Conservation (phyloP, 441 rosid genomes). For the Mallotus repandus region DNA sequence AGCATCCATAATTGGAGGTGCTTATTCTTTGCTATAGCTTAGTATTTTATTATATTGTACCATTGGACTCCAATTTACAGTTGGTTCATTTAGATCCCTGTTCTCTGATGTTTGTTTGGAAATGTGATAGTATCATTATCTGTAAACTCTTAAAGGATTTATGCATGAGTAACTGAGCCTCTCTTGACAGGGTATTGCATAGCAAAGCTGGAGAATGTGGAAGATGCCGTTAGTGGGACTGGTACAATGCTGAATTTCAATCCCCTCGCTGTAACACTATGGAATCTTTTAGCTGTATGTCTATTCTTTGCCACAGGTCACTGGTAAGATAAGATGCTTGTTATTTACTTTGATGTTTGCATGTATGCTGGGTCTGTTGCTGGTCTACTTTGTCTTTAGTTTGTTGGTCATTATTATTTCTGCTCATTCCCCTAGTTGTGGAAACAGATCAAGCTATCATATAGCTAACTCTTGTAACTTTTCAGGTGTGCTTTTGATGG, state of each 20-base stretch:
- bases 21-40: conserved; percentile 9
- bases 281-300: conserved; percentile 83
- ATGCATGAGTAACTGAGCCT: conserved; percentile 2
- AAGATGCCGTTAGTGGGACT: conserved; percentile 27
- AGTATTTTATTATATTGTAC: background rate
- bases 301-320: conserved; percentile 90
- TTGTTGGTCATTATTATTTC: background rate
- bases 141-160: conserved; percentile 7
- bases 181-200: conserved; percentile 80
- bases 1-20: conserved; percentile 74
- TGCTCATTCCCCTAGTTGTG: background rate
- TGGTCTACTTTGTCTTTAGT: background rate
- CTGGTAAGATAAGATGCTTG: conserved; percentile 56
- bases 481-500: conserved; percentile 98
- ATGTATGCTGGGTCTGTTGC: background rate
- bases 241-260: conserved; percentile 33
- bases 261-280: conserved; percentile 69
- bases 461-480: conserved; percentile 10
- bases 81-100: background rate
- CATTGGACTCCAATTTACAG: background rate
- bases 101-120: background rate
- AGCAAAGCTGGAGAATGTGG: conserved; percentile 55
- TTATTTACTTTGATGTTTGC: background rate
- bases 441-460: background rate
- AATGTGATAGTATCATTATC: conserved; percentile 3